phyloP scores from a whole-genome alignment of 78 protist genomes.

The Dictyostelium purpureum region DNA sequence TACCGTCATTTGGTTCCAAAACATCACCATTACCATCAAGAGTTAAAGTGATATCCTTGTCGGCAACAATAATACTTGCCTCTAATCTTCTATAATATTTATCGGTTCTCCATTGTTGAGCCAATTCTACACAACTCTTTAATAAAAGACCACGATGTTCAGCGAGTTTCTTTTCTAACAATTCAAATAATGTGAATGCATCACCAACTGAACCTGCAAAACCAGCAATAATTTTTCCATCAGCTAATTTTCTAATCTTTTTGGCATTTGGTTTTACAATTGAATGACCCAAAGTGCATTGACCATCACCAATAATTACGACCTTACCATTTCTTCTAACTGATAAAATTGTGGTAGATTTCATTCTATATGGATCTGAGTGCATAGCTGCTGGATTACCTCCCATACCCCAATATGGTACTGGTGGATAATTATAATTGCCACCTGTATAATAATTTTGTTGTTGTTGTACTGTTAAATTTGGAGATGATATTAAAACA shows the following conservation, averaged over 20 bases:
- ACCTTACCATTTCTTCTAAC: slow-evolving; percentile 78
- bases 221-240: slow-evolving; percentile 82
- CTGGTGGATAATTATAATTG: not conserved
- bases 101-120: slow-evolving; percentile 92
- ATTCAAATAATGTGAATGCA: slow-evolving; percentile 88
- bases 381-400: not conserved
- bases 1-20: slow-evolving; percentile 87
- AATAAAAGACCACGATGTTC: slow-evolving; percentile 86
- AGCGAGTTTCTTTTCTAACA: slow-evolving; percentile 82
- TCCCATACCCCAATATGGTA: not conserved
- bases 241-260: slow-evolving; percentile 79
- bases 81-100: slow-evolving; percentile 86
- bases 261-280: slow-evolving; percentile 87
- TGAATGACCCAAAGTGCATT: slow-evolving; percentile 82
- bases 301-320: slow-evolving; percentile 88
- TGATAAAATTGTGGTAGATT: slow-evolving; percentile 83
- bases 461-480: no score
- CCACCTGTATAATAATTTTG: slow-evolving; percentile 19
- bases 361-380: slow-evolving; percentile 28
- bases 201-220: slow-evolving; percentile 93
- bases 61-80: slow-evolving; percentile 86
- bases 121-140: slow-evolving; percentile 89
- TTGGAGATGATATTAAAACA: no score
- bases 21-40: slow-evolving; percentile 91
- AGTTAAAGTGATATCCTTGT: slow-evolving; percentile 62